Evolutionary conservation across 768 basidiomycete genomes (phyloP).

Genomic region (Trametes coccinea): DNA sequence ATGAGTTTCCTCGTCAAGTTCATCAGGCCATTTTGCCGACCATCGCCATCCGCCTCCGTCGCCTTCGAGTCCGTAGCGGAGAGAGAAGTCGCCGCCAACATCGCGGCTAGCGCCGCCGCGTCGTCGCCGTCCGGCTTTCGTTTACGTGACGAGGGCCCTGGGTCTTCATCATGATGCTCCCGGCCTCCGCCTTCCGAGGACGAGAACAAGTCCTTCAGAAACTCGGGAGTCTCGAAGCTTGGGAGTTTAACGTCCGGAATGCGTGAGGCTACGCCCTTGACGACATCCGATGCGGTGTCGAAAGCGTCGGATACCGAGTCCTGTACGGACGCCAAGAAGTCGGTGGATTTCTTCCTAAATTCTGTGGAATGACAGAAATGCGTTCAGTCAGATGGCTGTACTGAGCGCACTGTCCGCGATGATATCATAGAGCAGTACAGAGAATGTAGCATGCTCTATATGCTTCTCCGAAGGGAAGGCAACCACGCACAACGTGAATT

Average conservation of each 20-base stretch:
- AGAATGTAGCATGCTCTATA: too few species aligned
- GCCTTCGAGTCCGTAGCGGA: conserved; percentile 65
- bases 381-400: background rate
- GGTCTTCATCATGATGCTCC: conserved; percentile 32
- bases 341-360: conserved; percentile 65
- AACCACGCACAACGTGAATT: too few species aligned
- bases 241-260: conserved; percentile 32
- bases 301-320: conserved; percentile 72
- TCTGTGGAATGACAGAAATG: conserved; percentile 43
- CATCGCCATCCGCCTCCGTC: conserved; percentile 33
- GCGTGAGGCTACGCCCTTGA: conserved; percentile 40
- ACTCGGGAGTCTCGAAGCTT: conserved; percentile 58
- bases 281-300: conserved; percentile 68
- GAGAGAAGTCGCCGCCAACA: conserved; percentile 76
- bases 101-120: conserved; percentile 66
- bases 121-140: conserved; percentile 55
- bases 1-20: conserved; percentile 93
- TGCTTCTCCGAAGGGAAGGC: too few species aligned
- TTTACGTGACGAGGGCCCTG: conserved; percentile 39
- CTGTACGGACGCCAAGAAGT: conserved; percentile 64
- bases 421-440: too few species aligned
- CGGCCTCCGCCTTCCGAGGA: conserved; percentile 22
- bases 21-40: conserved; percentile 82
- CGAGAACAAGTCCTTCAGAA: conserved; percentile 65
- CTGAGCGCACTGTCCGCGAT: too few species aligned